phyloP scores from a whole-genome alignment of 495 filamentous ascomycete genomes.

The Podospora sp. region DNA sequence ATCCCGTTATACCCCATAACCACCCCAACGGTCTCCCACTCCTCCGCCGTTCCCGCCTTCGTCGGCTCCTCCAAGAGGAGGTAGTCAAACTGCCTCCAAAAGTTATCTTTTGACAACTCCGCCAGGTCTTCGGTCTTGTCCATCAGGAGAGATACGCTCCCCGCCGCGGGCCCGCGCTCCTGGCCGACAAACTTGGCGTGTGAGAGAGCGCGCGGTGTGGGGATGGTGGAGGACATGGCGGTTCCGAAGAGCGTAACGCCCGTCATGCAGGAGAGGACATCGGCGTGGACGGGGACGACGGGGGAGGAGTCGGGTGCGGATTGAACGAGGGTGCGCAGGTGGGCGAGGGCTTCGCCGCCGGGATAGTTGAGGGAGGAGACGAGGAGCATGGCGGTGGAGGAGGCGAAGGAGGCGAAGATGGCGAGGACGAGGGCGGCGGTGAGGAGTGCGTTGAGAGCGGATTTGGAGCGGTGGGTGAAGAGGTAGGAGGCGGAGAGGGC shows the following conservation, averaged over 20 bases:
- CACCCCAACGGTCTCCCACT: conserved; percentile 71
- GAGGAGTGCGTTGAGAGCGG: conserved; percentile 55
- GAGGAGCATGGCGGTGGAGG: conserved; percentile 66
- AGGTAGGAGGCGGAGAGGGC: conserved; percentile 74
- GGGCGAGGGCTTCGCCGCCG: conserved; percentile 69
- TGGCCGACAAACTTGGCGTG: conserved; percentile 4
- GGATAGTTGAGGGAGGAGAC: conserved; percentile 84
- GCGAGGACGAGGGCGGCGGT: conserved; percentile 59
- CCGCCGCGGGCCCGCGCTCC: conserved; percentile 7
- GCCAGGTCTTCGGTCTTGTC: conserved; percentile 67
- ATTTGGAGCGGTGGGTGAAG: conserved; percentile 68
- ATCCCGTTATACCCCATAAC: conserved; percentile 74
- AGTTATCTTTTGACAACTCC: conserved; percentile 59
- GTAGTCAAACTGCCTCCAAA: conserved; percentile 86
- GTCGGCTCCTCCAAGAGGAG: conserved; percentile 70
- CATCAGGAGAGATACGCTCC: conserved; percentile 40
- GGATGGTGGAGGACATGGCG: conserved; percentile 22
- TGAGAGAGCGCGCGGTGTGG: conserved; percentile 7
- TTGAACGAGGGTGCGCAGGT: conserved; percentile 55
- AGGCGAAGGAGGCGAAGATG: conserved; percentile 58
- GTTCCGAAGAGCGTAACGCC: conserved; percentile 83
- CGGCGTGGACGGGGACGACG: conserved; percentile 66
- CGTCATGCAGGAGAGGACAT: conserved; percentile 89
- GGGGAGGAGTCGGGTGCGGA: conserved; percentile 30
- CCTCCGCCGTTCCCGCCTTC: conserved; percentile 50